phyloP scores from a whole-genome alignment of 805 yeast species.

The Candida bentonensis region DNA sequence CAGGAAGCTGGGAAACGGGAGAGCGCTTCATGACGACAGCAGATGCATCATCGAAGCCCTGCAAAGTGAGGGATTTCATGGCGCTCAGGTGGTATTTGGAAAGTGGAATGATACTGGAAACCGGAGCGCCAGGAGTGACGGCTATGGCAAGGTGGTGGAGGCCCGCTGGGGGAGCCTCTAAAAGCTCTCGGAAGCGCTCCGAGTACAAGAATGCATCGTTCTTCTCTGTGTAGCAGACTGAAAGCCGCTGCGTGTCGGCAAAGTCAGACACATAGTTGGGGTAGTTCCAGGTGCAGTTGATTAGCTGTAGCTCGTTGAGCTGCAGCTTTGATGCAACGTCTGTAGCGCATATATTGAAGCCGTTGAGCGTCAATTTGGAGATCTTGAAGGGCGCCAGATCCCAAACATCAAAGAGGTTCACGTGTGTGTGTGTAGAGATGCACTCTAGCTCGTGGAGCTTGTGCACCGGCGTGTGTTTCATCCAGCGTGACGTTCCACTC shows the following conservation, averaged over 20 bases:
- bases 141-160: background rate
- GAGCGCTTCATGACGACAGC: background rate
- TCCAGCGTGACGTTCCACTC: background rate
- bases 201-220: background rate
- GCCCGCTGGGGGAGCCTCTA: background rate
- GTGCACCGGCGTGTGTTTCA: background rate
- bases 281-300: constrained; percentile 8
- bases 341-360: constrained; percentile 5
- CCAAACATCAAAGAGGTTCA: background rate
- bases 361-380: constrained; percentile 4
- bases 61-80: background rate
- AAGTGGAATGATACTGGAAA: background rate
- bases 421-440: background rate
- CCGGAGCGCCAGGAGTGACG: background rate
- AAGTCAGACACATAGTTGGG: constrained; percentile 5
- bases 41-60: background rate
- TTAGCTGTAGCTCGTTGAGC: constrained; percentile 3
- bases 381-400: background rate
- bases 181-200: background rate
- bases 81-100: background rate
- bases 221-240: background rate
- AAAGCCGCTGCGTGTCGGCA: background rate
- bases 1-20: background rate
- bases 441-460: background rate
- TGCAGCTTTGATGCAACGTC: constrained; percentile 1